Evolutionary conservation across 352 stramenopile species (phyloP), one percentile per base, ranked within the genome.

Genomic region (Elongisporangium senticosum): DNA sequence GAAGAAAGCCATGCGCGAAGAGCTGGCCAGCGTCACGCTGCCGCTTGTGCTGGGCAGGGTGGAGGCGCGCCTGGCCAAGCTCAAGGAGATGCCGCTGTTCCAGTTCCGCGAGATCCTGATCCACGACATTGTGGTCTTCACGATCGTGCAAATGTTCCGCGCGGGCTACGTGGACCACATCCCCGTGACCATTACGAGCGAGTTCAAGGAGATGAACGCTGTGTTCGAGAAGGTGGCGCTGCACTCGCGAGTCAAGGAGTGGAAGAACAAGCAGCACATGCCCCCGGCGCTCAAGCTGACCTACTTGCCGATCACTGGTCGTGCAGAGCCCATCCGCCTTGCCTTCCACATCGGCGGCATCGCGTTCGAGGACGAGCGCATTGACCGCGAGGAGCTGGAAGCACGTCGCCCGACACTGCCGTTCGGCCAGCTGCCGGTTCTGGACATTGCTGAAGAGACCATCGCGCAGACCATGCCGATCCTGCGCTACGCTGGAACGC

Each of bases 291-390:
- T 90, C 61, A 86, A 86, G 64, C 68, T 93, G n/a, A 87, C 71
- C 15, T 92, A 94, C 68, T 86, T 92, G 47, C 11, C 26, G 1
- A 48, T 57, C 28, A 57, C 67, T 3, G 82, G 72, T 0, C 76
- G 74, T 33, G 84, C 64, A 8, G 83, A 90, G 58, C 37, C 64
- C 1, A 72, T 75, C 6, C 78, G 85, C 23, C 64, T 92, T 19
- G 69, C 69, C 7, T 75, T 89, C 48, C 69, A 75, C 56, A 73
- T 89, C 21, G 85, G 74, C n/a, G 71, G 70, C 43, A 62, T 94
- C 1, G 49, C 65, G 4, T 91, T 90, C 51, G 67, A 84, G 22
- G 80, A 92, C 61, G 68, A 79, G 19, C 75, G 68, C 24, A 61
- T 93, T 17, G 49, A 39, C 39, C 22, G 33, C 37, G 47, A 56